Percentiles rank a stretch among this genome's conserved stretches.
Conservation (phyloP, 2,329 filamentous ascomycete genomes). For the Ophiobolus disseminans region DNA sequence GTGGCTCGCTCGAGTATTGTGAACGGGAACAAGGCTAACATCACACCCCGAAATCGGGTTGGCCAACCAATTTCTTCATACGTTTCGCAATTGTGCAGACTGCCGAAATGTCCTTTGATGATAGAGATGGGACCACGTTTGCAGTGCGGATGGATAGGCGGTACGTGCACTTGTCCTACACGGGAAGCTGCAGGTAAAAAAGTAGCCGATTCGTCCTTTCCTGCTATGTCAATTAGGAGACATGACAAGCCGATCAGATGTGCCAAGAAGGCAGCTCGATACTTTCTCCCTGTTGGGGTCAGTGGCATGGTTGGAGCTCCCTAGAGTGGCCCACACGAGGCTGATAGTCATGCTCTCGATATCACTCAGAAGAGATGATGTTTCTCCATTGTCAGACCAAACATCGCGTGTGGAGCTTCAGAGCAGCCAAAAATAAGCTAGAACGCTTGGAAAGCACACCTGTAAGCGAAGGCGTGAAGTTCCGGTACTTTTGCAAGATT, state of each 20-base stretch:
- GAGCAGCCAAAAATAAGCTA: no score
- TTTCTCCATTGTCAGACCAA: no score
- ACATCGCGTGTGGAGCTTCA: no score
- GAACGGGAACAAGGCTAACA: conserved; percentile 15
- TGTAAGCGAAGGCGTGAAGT: no score
- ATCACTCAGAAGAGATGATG: no score
- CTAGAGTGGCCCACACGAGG: no score
- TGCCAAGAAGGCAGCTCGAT: no score
- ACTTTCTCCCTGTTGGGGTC: no score
- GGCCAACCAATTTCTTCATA: conserved; percentile 20
- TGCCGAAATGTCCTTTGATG: conserved; percentile 15
- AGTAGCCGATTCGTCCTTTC: conserved; percentile 30
- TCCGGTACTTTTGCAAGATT: background rate
- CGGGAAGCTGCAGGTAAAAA: conserved; percentile 41
- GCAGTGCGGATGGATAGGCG: conserved; percentile 27
- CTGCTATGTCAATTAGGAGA: conserved; percentile 22
- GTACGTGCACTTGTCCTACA: conserved; percentile 41
- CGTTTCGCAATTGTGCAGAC: conserved; percentile 18
- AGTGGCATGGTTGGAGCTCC: no score
- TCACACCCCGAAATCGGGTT: conserved; percentile 22
- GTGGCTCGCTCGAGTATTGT: conserved; percentile 37
- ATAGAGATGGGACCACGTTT: conserved; percentile 43
- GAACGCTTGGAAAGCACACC: no score
- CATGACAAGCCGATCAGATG: conserved; percentile 9
- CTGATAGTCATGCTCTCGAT: no score